phyloP scores from a whole-genome alignment of 2,329 filamentous ascomycete genomes.

The Albifimbria verrucaria region DNA sequence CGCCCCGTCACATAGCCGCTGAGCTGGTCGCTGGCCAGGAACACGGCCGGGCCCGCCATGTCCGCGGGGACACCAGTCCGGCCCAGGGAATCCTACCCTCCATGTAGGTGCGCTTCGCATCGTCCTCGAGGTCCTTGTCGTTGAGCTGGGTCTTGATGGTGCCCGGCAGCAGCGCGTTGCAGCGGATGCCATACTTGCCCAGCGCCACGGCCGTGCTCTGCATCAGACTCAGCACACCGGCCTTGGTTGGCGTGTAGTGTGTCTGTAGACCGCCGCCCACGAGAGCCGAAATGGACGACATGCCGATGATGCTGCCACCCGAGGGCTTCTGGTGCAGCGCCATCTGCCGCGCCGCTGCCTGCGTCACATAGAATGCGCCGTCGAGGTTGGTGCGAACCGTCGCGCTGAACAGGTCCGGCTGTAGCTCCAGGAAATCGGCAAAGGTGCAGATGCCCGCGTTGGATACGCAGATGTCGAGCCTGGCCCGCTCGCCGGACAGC shows the following conservation, averaged over 20 bases:
- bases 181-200: constrained; percentile 71
- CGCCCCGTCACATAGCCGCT: constrained; percentile 80
- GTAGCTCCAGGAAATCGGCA: constrained; percentile 76
- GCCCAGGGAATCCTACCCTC: constrained; percentile 78
- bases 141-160: constrained; percentile 84
- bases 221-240: constrained; percentile 76
- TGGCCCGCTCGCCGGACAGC: constrained; percentile 47
- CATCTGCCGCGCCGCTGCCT: constrained; percentile 85
- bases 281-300: constrained; percentile 70
- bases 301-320: constrained; percentile 77
- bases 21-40: constrained; percentile 74
- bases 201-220: constrained; percentile 79
- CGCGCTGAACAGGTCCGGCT: constrained; percentile 64
- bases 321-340: constrained; percentile 55
- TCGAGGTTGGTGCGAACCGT: constrained; percentile 80
- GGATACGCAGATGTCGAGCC: constrained; percentile 76
- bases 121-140: constrained; percentile 74
- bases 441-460: constrained; percentile 91
- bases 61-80: constrained; percentile 70
- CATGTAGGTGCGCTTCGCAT: constrained; percentile 72
- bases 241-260: constrained; percentile 89
- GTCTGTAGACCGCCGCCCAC: constrained; percentile 76
- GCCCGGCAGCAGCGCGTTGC: constrained; percentile 80
- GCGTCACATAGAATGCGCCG: constrained; percentile 83
- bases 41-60: constrained; percentile 79